Conservation (phyloP, 805 yeast species). For the Starmera caribaea region DNA sequence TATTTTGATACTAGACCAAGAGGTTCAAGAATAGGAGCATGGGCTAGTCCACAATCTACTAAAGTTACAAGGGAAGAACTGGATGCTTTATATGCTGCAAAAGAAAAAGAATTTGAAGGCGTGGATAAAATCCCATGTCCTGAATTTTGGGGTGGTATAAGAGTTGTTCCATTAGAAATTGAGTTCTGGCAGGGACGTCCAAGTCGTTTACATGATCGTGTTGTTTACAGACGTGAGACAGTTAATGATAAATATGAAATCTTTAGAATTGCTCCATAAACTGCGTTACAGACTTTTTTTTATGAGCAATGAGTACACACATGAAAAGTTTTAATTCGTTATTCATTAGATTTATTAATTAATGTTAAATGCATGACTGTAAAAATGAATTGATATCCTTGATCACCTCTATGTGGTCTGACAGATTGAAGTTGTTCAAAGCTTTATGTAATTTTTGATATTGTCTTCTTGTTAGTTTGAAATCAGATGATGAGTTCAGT, state of each 20-base stretch:
- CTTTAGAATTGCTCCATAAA: conserved; percentile 62
- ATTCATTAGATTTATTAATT: too few species aligned
- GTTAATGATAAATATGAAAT: conserved; percentile 50
- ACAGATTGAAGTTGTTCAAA: too few species aligned
- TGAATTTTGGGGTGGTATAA: conserved; percentile 90
- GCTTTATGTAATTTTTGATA: too few species aligned
- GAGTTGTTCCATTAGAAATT: conserved; percentile 79
- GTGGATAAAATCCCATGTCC: conserved; percentile 76
- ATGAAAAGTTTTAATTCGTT: too few species aligned
- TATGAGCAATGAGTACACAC: too few species aligned
- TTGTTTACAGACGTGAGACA: conserved; percentile 53
- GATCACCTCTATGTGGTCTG: too few species aligned
- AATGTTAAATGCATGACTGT: too few species aligned
- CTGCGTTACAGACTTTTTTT: too few species aligned
- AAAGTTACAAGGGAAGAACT: conserved; percentile 56
- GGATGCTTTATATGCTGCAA: conserved; percentile 37
- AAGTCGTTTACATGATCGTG: conserved; percentile 84
- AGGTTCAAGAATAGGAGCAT: conserved; percentile 91
- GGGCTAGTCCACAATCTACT: conserved; percentile 88
- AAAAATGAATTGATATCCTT: too few species aligned
- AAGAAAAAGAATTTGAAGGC: conserved; percentile 49
- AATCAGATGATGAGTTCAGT: too few species aligned
- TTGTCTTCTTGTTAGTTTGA: too few species aligned
- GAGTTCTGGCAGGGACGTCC: conserved; percentile 98
- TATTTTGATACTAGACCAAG: conserved; percentile 86